Evolutionary conservation across 2,329 filamentous ascomycete genomes (phyloP), one percentile per base, ranked within the genome.

Genomic region (Cercospora citrullina): DNA sequence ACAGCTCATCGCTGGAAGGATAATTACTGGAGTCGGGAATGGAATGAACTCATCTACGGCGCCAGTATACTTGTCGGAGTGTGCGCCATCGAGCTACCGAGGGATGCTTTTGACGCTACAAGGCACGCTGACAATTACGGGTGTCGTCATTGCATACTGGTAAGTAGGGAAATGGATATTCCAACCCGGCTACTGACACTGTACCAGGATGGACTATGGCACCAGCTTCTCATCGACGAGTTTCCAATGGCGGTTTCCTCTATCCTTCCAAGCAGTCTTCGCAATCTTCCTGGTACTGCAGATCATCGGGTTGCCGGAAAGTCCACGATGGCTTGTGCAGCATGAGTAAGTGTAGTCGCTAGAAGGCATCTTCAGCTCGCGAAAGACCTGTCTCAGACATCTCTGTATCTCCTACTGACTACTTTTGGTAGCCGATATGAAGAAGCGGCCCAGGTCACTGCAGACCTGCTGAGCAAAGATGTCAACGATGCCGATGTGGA

Each of bases 401-500:
- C n/a, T n/a, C n/a, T n/a, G n/a, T n/a, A n/a, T n/a, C n/a, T n/a
- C n/a, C n/a, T n/a, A n/a, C n/a, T n/a, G n/a, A n/a, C n/a, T n/a
- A n/a, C n/a, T n/a, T n/a, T n/a, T n/a, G n/a, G n/a, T n/a, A n/a
- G n/a, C 63, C 79, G 81, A 36, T 77, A 84, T 45, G 78, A 80
- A 68, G 85, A 81, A 72, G 85, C 79, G 59, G 80, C 81, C 48
- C 79, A 80, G 18, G 84, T 86, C 14, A 81, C 87, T 33, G 83
- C 84, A 12, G 84, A 83, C 5, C 81, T 87, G 5, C 79, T 79
- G 58, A 83, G 82, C 10, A 75, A 77, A 26, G 73, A 85, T 58
- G 68, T 69, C 85, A 83, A 88, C 58, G 83, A 86, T 70, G 79
- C 82, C 8, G 85, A 89, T 74, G 88, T 88, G 2, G 81, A 84